Conservation (phyloP, 1,284 basidiomycete genomes). For the Gymnopus androsaceus region DNA sequence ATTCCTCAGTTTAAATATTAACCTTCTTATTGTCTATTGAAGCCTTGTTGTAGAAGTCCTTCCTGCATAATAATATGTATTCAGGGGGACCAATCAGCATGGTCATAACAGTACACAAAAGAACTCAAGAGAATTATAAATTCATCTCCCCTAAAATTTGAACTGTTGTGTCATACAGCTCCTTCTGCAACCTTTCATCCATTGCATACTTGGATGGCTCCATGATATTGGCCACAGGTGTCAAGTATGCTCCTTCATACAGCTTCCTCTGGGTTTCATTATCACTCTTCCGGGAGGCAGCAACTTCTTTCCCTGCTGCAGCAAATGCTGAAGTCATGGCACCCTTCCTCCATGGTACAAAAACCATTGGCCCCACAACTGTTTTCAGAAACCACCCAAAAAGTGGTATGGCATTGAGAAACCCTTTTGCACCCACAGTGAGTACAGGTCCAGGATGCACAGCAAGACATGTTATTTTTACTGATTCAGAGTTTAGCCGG, state of each 20-base stretch:
- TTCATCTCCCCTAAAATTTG: constrained; percentile 22
- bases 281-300: not conserved
- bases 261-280: not conserved
- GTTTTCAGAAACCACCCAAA: not conserved
- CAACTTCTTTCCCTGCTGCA: constrained; percentile 1
- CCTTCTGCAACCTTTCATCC: constrained; percentile 19
- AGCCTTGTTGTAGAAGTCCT: too few relatives aligned
- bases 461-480: constrained; percentile 2
- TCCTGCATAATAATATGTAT: too few relatives aligned
- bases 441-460: not conserved
- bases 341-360: constrained; percentile 3
- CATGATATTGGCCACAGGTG: constrained; percentile 19
- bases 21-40: too few relatives aligned
- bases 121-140: too few relatives aligned
- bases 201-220: constrained; percentile 15
- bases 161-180: constrained; percentile 24
- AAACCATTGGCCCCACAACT: not conserved
- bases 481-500: not conserved
- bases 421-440: not conserved
- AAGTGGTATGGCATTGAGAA: not conserved
- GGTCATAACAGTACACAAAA: too few relatives aligned
- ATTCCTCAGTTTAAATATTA: too few relatives aligned
- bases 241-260: constrained; percentile 17
- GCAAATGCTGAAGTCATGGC: constrained; percentile 1
- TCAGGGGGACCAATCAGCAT: too few relatives aligned